These are phyloP conservation scores for Parascedosporium putredinis DNA, from an alignment of 2,329 filamentous ascomycete genomes.

Conservation along the genomic window DNA sequence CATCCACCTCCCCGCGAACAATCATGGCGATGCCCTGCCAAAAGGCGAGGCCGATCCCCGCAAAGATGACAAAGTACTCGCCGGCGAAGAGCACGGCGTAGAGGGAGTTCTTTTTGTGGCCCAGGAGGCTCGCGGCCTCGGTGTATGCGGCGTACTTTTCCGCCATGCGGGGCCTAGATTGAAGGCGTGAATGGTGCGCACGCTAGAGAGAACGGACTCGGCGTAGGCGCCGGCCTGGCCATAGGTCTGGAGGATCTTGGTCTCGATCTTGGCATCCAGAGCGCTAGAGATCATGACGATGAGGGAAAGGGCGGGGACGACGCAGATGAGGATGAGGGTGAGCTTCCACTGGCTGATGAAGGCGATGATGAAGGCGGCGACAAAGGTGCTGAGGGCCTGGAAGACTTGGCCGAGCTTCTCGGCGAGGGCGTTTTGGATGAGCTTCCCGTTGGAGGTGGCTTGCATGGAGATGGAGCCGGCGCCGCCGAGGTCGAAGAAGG, in stretches of 20 bases:
- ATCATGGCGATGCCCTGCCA: constrained; percentile 41
- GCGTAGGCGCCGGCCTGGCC: constrained; percentile 32
- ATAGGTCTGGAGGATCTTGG: constrained; percentile 32
- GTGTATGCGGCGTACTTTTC: constrained; percentile 31
- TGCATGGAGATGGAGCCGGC: constrained; percentile 32
- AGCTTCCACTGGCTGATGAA: constrained; percentile 31
- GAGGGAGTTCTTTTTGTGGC: constrained; percentile 31
- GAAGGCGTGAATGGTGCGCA: constrained; percentile 40
- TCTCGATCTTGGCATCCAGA: constrained; percentile 31
- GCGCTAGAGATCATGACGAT: constrained; percentile 26
- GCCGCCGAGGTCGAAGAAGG: constrained; percentile 39
- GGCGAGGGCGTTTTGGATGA: constrained; percentile 33
- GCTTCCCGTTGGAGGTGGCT: constrained; percentile 36
- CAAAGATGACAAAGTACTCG: constrained; percentile 38
- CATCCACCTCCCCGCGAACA: constrained; percentile 28
- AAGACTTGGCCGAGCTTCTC: constrained; percentile 34
- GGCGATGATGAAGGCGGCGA: constrained; percentile 28
- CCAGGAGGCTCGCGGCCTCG: constrained; percentile 26
- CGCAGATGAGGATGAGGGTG: constrained; percentile 31
- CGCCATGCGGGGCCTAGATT: constrained; percentile 32
- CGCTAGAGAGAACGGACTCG: constrained; percentile 37
- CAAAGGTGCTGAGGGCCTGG: constrained; percentile 27
- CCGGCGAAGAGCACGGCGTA: constrained; percentile 31
- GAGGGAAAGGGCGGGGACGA: constrained; percentile 32
- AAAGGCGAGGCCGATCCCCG: constrained; percentile 36